phyloP scores from a whole-genome alignment of 495 filamentous ascomycete species.

The Penicillium egyptiacum region DNA sequence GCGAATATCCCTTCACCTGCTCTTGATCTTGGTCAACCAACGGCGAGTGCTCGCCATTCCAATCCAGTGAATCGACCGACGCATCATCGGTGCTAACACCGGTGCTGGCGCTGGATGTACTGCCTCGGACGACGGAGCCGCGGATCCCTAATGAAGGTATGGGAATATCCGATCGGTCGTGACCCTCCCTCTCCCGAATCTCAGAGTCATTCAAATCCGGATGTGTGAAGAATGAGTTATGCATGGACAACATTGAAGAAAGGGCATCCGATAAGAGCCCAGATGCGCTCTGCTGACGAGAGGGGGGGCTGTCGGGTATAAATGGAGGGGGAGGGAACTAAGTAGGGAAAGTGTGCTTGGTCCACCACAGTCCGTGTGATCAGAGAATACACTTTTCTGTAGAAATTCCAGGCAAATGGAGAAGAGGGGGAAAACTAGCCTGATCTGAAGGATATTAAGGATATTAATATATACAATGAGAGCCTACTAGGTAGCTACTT shows the following conservation, averaged over 20 bases:
- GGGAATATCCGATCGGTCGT: constrained; percentile 26
- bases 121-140: constrained; percentile 32
- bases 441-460: constrained; percentile 4
- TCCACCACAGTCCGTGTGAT: constrained; percentile 11
- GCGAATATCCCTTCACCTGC: constrained; percentile 22
- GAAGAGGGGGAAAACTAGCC: constrained; percentile 3
- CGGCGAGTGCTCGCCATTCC: constrained; percentile 34
- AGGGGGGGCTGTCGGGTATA: constrained; percentile 9
- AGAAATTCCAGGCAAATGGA: not conserved
- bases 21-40: constrained; percentile 26
- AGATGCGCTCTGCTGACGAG: constrained; percentile 6
- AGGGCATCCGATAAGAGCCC: constrained; percentile 9
- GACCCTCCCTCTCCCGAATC: constrained; percentile 16
- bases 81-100: constrained; percentile 40
- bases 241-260: constrained; percentile 48
- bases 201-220: constrained; percentile 20
- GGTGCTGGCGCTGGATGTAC: constrained; percentile 37
- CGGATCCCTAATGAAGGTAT: constrained; percentile 27
- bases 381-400: constrained; percentile 6
- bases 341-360: constrained; percentile 12
- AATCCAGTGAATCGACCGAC: constrained; percentile 40
- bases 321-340: constrained; percentile 8
- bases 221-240: constrained; percentile 32
- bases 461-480: constrained; percentile 1
- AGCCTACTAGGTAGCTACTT: too few species aligned